These are phyloP conservation scores for Jaltomata sinuosa DNA, from an alignment of 257 asterid species.

Conservation along the genomic window DNA sequence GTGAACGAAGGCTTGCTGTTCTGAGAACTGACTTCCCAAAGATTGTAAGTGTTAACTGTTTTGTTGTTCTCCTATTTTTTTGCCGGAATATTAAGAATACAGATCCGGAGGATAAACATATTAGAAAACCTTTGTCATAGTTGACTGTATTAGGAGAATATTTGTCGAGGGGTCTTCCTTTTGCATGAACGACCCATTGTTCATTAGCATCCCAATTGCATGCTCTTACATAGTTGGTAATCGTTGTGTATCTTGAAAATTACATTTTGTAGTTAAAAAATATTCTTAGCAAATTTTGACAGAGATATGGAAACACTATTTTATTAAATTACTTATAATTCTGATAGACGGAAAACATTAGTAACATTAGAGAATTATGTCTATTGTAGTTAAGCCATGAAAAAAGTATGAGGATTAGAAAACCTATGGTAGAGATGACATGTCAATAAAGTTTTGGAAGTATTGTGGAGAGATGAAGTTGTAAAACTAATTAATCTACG, in stretches of 20 bases:
- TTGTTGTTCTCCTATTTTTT: not conserved
- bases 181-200: not conserved
- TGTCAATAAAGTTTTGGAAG: not conserved
- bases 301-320: not conserved
- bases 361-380: not conserved
- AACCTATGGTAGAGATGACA: not conserved
- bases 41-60: slow-evolving; percentile 43
- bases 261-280: not conserved
- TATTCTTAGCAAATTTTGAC: not conserved
- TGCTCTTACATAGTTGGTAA: not conserved
- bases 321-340: not conserved
- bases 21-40: slow-evolving; percentile 66
- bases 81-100: too few species aligned
- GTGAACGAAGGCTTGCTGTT: slow-evolving; percentile 65
- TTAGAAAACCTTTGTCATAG: not conserved
- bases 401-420: not conserved
- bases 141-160: not conserved
- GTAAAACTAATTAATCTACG: not conserved
- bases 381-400: not conserved
- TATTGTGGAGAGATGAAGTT: not conserved
- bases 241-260: not conserved
- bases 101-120: not conserved
- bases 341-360: not conserved
- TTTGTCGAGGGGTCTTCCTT: not conserved
- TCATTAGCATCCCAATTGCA: not conserved